Conservation (phyloP, 2,329 filamentous ascomycete species). For the Colletotrichum paranaense region DNA sequence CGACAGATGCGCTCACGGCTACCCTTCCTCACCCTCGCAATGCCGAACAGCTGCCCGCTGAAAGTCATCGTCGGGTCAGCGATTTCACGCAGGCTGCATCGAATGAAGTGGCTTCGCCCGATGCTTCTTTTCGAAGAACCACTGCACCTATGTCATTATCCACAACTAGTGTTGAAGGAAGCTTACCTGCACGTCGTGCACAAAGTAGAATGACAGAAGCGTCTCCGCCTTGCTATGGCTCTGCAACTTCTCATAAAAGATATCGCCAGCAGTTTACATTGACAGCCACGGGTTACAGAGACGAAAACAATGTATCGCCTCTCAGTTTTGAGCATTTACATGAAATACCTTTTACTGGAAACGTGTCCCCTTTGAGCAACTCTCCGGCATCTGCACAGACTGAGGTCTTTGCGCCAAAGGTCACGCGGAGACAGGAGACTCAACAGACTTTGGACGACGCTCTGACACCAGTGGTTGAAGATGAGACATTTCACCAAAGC, state of each 20-base stretch:
- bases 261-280: background rate
- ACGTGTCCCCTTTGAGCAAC: slow-evolving; percentile 15
- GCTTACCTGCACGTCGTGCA: background rate
- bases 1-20: background rate
- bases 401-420: slow-evolving; percentile 5
- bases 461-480: slow-evolving; percentile 12
- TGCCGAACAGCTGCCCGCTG: background rate
- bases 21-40: background rate
- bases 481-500: slow-evolving; percentile 10
- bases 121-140: background rate
- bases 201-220: background rate
- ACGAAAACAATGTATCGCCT: slow-evolving; percentile 2
- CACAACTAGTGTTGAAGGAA: background rate
- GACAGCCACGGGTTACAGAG: background rate
- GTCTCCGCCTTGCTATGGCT: background rate
- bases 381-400: slow-evolving; percentile 18
- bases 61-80: background rate
- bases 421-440: background rate
- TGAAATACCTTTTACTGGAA: background rate
- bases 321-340: background rate
- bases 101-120: background rate
- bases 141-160: background rate
- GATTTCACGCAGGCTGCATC: background rate
- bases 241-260: slow-evolving; percentile 11
- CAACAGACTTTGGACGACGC: slow-evolving; percentile 24